Conservation (phyloP, 768 basidiomycete species). For the Russula ochroleuca region DNA sequence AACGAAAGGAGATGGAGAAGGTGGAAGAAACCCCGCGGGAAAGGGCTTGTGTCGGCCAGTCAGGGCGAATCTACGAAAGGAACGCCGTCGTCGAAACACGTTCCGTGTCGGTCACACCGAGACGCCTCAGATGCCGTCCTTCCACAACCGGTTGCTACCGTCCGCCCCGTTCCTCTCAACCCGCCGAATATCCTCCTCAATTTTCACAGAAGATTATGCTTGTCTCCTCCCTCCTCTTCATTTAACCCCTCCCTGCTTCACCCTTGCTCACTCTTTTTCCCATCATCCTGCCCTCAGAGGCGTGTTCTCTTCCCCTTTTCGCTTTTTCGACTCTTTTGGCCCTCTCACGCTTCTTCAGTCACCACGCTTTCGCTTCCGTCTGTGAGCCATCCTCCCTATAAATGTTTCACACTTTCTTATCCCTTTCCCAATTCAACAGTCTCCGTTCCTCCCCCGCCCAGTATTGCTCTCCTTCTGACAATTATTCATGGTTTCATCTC, state of each 20-base stretch:
- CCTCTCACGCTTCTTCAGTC: slow-evolving; percentile 22
- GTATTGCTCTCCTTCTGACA: slow-evolving; percentile 23
- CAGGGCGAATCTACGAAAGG: slow-evolving; percentile 36
- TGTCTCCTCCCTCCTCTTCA: slow-evolving; percentile 30
- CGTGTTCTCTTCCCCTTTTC: slow-evolving; percentile 18
- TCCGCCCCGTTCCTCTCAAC: slow-evolving; percentile 49
- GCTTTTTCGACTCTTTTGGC: slow-evolving; percentile 7
- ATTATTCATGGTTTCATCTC: slow-evolving; percentile 32
- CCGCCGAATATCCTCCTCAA: slow-evolving; percentile 40
- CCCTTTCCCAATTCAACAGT: slow-evolving; percentile 15
- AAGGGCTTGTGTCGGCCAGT: slow-evolving; percentile 5
- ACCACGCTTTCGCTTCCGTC: slow-evolving; percentile 23
- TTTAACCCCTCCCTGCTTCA: slow-evolving; percentile 29
- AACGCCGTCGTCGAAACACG: slow-evolving; percentile 65
- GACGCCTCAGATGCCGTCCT: slow-evolving; percentile 47
- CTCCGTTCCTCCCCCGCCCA: slow-evolving; percentile 21
- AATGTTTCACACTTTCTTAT: slow-evolving; percentile 15
- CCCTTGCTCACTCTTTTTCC: slow-evolving; percentile 14
- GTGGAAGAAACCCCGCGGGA: slow-evolving; percentile 8
- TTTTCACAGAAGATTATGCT: slow-evolving; percentile 40
- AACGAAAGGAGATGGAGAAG: not conserved
- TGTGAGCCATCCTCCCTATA: slow-evolving; percentile 25
- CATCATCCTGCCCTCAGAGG: slow-evolving; percentile 21
- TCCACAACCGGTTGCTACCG: slow-evolving; percentile 49
- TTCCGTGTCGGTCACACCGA: slow-evolving; percentile 67